Base-by-base conservation (phyloP, 257 asterid species). In the Paraleonurus japonicus region DNA sequence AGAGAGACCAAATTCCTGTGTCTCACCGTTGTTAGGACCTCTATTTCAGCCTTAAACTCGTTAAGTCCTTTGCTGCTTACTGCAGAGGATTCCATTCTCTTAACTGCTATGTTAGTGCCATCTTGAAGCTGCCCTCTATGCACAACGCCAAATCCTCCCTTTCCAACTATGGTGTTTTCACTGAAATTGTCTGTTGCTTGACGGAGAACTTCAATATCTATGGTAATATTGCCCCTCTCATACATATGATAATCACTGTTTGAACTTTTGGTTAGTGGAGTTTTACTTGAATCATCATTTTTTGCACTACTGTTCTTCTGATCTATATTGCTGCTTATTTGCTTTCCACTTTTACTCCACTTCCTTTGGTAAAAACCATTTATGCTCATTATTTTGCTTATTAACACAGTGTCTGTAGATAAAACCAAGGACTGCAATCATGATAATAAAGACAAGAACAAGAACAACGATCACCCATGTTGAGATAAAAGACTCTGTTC, bases 11-110 rank as follows among this genome's bases (percentile, higher is more conserved):
- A 76, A 64, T 91, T 80, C 72, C 87, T 76, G 77, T 94, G 99
- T 51, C 90, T 82, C 17, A 94, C 97, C 35, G 83, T 86, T 4
- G 92, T 84, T 4, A 94, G 95, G 12, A 94, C 99, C 68, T 85
- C 96, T 0, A 91, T 91, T 73, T 94, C 99, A 2, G 99, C 96
- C 79, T 73, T 85, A 57, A 91, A 94, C 78, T 94, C 99, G 8
- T 61, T 30, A 3, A 80, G 61, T 4, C 99, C 96, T 33, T 89
- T 88, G 30, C 60, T 74, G 35, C 77, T 83, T 3, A 83, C 33
- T n/a, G 48, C 2, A 28, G 82, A 77, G 3, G 90, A 76, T 65
- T 85, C 95, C 96, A 92, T 92, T 65, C 99, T 84, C 72, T 95
- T 95, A 64, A 95, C 99, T 6, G 98, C 99, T 55, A 95, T 87